These are phyloP conservation scores for Prinsepia uniflora DNA, from an alignment of 306 rosid genomes.

Conservation along the genomic window DNA sequence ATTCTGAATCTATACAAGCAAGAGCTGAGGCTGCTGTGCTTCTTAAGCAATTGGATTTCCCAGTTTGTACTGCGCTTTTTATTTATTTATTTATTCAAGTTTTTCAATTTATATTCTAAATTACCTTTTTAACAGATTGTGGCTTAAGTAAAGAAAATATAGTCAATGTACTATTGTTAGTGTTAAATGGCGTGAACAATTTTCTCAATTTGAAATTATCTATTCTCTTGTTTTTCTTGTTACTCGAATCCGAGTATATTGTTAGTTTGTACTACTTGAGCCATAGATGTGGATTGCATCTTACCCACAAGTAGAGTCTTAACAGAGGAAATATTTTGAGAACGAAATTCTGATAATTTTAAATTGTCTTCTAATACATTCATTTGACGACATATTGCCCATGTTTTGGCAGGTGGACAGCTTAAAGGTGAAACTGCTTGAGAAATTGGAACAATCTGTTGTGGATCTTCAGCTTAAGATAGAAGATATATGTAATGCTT, in stretches of 20 bases:
- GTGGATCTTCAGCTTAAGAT: constrained; percentile 59
- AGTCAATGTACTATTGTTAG: neutral
- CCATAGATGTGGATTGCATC: neutral
- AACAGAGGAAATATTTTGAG: neutral
- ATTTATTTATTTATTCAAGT: neutral
- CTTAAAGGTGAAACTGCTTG: constrained; percentile 73
- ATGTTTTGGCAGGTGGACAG: constrained; percentile 66
- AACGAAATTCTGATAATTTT: neutral
- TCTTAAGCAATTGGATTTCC: constrained; percentile 86
- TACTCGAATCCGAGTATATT: neutral
- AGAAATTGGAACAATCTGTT: constrained; percentile 75
- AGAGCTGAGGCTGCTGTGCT: constrained; percentile 98
- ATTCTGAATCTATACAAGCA: constrained; percentile 80
- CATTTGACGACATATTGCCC: constrained; percentile 28
- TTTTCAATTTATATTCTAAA: constrained; percentile 4
- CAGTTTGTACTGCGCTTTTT: constrained; percentile 46
- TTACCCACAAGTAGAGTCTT: neutral
- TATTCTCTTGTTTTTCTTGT: neutral
- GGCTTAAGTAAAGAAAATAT: neutral
- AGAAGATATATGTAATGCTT: constrained; percentile 43
- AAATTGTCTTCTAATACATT: constrained; percentile 8
- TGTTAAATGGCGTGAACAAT: neutral
- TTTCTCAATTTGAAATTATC: neutral
- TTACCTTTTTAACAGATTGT: neutral
- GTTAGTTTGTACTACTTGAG: neutral